These are phyloP conservation scores for Lithohypha guttulata DNA, from an alignment of 2,329 filamentous ascomycete genomes.

Conservation along the genomic window DNA sequence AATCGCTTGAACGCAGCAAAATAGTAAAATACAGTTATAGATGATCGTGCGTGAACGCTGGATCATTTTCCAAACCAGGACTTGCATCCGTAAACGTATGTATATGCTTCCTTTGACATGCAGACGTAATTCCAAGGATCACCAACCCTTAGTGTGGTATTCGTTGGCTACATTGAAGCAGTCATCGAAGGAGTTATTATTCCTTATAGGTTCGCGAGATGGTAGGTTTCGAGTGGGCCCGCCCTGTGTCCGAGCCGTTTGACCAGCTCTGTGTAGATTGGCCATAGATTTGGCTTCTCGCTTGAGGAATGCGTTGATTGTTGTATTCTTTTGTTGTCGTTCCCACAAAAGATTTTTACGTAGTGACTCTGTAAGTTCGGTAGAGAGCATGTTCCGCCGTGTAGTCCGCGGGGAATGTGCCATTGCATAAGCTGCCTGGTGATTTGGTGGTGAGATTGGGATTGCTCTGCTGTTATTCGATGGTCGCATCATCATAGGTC, in stretches of 20 bases:
- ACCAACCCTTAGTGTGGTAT: slow-evolving; percentile 82
- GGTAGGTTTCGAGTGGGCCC: slow-evolving; percentile 44
- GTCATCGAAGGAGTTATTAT: slow-evolving; percentile 70
- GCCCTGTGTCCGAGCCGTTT: slow-evolving; percentile 45
- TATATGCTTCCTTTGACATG: slow-evolving; percentile 1
- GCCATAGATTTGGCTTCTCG: slow-evolving; percentile 83
- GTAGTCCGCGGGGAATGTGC: slow-evolving; percentile 86
- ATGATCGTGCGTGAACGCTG: slow-evolving; percentile 16
- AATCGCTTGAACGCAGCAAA: slow-evolving; percentile 8
- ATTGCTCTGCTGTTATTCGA: slow-evolving; percentile 13
- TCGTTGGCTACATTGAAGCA: slow-evolving; percentile 75
- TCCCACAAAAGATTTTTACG: slow-evolving; percentile 90
- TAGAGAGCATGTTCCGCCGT: slow-evolving; percentile 87
- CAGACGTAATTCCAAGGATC: slow-evolving; percentile 1
- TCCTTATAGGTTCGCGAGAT: slow-evolving; percentile 44
- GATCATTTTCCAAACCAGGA: slow-evolving; percentile 1
- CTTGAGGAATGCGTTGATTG: slow-evolving; percentile 79
- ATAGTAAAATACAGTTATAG: slow-evolving; percentile 13
- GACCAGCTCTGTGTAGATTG: slow-evolving; percentile 63
- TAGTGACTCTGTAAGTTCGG: slow-evolving; percentile 85
- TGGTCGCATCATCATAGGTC: slow-evolving; percentile 19
- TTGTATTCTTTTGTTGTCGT: slow-evolving; percentile 84
- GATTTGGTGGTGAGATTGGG: slow-evolving; percentile 14
- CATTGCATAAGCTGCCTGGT: slow-evolving; percentile 34
- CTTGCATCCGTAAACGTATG: slow-evolving; percentile 4